Base-by-base conservation (phyloP, 1,284 basidiomycete genomes). In the Mycosarcoma mackinlayi region DNA sequence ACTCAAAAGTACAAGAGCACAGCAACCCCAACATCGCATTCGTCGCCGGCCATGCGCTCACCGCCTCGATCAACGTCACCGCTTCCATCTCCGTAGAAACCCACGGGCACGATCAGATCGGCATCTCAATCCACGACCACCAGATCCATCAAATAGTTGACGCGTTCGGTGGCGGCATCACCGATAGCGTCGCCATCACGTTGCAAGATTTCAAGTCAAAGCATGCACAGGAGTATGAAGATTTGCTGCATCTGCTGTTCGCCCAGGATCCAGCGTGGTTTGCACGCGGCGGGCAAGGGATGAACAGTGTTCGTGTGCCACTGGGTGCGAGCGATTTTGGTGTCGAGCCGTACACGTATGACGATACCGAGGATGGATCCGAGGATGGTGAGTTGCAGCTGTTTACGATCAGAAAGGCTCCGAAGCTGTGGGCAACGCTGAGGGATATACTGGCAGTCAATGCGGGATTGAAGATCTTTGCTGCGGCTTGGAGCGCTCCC, bases 321-420 rank as follows among this genome's bases (percentile, higher is more conserved):
- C 50, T 77, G 14, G 75, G 75, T n/a, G 71, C 73, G 3, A 52
- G 57, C 31, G 75, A 77, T 27, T 77, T 77, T 37, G 71, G 69
- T 16, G 33, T 49, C 3, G 35, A 44, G 1, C 63, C 66, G 3
- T 77, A 77, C 61, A 64, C 75, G 2, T 77, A 73, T 23, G 69
- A 73, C 41, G 75, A 77, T 34, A 77, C 73, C 0, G 52, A 41
- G n/a, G 75, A 77, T 47, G 66, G 63, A 2, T 67, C 65, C 0
- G 35, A 58, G 8, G 75, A 77, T 37, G 23, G 30, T 24, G 33
- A 70, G 9, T 35, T 77, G 21, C 48, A 53, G 39, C 54, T 60
- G 13, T 76, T 77, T 24, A 62, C 45, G n/a, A 71, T 77, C 59
- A 58, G 74, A 19, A 63, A 62, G 18, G 70, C 73, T 4, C 69